Percentiles rank a stretch among this genome's conserved stretches.
Conservation (phyloP, 2,329 filamentous ascomycete species). For the Exserohilum rostratum region DNA sequence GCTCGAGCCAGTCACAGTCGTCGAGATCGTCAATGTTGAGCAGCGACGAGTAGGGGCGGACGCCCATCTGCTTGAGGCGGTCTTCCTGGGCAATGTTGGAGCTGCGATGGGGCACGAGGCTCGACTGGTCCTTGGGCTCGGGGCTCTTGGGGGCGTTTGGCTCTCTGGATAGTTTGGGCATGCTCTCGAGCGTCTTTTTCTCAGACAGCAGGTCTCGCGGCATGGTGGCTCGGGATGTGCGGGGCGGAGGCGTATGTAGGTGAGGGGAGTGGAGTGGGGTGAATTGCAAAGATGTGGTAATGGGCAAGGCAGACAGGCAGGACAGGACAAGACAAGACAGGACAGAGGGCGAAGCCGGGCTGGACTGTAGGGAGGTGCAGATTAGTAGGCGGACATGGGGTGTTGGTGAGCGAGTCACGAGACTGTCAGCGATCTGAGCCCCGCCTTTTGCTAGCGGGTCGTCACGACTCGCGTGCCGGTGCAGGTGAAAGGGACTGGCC, state of each 20-base stretch:
- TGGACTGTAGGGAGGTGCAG: slow-evolving; percentile 11
- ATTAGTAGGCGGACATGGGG: slow-evolving; percentile 17
- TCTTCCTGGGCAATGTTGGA: slow-evolving; percentile 33
- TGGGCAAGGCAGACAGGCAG: too few species aligned
- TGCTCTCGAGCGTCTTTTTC: slow-evolving; percentile 41
- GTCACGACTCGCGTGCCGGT: slow-evolving; percentile 17
- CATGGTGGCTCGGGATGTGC: slow-evolving; percentile 41
- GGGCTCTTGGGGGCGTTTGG: slow-evolving; percentile 29
- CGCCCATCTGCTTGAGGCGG: slow-evolving; percentile 54
- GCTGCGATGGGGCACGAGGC: slow-evolving; percentile 31
- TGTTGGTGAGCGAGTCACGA: slow-evolving; percentile 24
- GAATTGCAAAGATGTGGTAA: slow-evolving; percentile 1
- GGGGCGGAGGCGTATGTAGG: background rate
- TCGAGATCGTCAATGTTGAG: slow-evolving; percentile 71
- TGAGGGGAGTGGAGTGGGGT: slow-evolving; percentile 1
- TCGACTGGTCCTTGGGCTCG: slow-evolving; percentile 18
- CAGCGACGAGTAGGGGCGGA: slow-evolving; percentile 76
- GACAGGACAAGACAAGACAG: too few species aligned
- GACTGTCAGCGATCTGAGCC: slow-evolving; percentile 17
- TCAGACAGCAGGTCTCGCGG: slow-evolving; percentile 52
- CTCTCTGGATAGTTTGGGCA: slow-evolving; percentile 48
- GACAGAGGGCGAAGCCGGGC: background rate
- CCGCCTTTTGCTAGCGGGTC: slow-evolving; percentile 16
- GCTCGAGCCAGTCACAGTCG: slow-evolving; percentile 65
- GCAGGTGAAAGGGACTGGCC: slow-evolving; percentile 1